Conservation (phyloP, 1,284 basidiomycete species). For the Marasmius sp. region DNA sequence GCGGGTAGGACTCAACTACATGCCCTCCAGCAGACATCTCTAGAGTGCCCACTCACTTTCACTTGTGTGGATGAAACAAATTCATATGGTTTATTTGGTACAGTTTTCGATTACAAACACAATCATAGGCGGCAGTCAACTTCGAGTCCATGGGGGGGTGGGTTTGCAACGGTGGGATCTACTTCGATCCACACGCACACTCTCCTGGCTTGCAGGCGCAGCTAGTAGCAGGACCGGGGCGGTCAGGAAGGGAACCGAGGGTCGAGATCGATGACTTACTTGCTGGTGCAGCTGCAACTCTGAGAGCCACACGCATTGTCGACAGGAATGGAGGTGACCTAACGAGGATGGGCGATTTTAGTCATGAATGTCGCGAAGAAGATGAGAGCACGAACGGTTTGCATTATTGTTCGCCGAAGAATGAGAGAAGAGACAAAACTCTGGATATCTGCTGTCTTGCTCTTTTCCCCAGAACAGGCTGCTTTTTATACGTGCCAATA, state of each 20-base stretch:
- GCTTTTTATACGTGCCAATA: too few species aligned
- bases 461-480: too few species aligned
- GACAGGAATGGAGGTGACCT: slow-evolving; percentile 24
- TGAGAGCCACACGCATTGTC: slow-evolving; percentile 27
- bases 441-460: too few species aligned
- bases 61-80: too few species aligned
- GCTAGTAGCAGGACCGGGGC: slow-evolving; percentile 14
- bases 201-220: slow-evolving; percentile 26
- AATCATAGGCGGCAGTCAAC: too few species aligned
- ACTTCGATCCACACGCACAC: slow-evolving; percentile 23
- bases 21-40: too few species aligned
- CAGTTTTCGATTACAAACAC: too few species aligned
- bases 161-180: background rate
- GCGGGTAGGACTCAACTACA: too few species aligned
- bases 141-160: background rate
- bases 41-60: too few species aligned
- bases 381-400: slow-evolving; percentile 1
- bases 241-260: background rate
- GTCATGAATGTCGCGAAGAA: background rate
- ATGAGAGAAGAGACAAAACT: too few species aligned
- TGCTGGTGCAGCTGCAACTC: slow-evolving; percentile 24
- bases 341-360: background rate
- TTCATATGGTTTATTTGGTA: too few species aligned
- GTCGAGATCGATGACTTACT: slow-evolving; percentile 19
- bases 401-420: background rate